Conservation (phyloP, 2,329 filamentous ascomycete genomes). For the Talaromyces verruculosus region DNA sequence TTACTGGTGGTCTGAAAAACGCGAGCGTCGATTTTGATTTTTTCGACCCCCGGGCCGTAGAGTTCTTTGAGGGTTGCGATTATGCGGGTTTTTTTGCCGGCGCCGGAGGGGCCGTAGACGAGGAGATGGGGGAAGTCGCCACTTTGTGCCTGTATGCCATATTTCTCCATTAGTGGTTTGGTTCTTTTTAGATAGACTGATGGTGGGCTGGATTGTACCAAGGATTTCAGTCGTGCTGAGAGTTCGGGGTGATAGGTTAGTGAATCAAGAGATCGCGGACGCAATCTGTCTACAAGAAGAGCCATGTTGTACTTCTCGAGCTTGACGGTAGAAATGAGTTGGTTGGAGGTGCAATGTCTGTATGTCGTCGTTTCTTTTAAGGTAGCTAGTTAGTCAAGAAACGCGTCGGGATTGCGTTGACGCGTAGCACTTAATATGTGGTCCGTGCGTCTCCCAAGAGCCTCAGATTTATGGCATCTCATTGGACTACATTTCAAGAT, state of each 20-base stretch:
- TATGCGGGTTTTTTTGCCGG: constrained; percentile 96
- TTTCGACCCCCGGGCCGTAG: constrained; percentile 95
- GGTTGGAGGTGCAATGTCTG: not conserved
- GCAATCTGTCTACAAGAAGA: constrained; percentile 64
- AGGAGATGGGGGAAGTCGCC: constrained; percentile 97
- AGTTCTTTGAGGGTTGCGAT: constrained; percentile 93
- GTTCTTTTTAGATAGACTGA: no score
- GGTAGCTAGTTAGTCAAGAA: constrained; percentile 16
- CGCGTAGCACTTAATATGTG: constrained; percentile 40
- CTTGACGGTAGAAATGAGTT: not conserved
- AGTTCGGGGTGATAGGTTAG: constrained; percentile 88
- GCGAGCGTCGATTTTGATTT: constrained; percentile 98
- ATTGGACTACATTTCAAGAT: not conserved
- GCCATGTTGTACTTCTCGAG: constrained; percentile 51
- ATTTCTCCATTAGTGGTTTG: not conserved
- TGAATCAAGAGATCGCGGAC: constrained; percentile 51
- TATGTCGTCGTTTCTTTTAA: not conserved
- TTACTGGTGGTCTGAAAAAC: constrained; percentile 95
- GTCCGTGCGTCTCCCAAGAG: constrained; percentile 31
- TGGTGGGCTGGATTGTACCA: constrained; percentile 58
- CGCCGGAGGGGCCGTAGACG: constrained; percentile 93
- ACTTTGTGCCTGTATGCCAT: constrained; percentile 71
- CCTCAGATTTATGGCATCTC: not conserved
- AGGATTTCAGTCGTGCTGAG: constrained; percentile 78
- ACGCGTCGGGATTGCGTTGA: constrained; percentile 43